Base-by-base conservation (phyloP, 441 rosid species). In the Melastoma candidum region DNA sequence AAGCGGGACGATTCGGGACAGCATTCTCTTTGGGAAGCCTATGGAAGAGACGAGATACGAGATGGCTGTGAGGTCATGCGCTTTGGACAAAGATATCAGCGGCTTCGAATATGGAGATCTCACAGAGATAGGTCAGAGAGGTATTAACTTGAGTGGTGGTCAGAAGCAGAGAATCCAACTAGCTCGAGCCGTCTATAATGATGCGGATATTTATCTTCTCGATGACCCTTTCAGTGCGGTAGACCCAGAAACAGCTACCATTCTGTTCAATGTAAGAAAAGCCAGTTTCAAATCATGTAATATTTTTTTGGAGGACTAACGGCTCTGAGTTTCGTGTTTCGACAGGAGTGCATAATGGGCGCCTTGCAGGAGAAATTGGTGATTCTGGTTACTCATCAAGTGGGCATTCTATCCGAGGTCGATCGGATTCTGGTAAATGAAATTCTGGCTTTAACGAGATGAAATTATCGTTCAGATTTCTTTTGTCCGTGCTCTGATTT, bases 101-200 rank as follows among this genome's bases (percentile, higher is more conserved):
- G 80, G 63, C 55, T 83, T 87, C 51, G 70, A 58, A 26, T 77
- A 81, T 63, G 95, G 95, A 44, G 98, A 90, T 64, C 84, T 78
- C 47, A 90, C 98, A 2, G 95, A 87, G 71, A 90, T 90, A 53
- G 98, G 98, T 46, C 88, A 90, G 66, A 77, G 97, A 67, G 97
- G 95, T 44, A 74, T 90, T 58, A 90, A 87, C 71, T 65, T 84
- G 90, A 90, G 97, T 29, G 96, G 97, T 59, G 98, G 96, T 51
- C 98, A 90, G 73, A 90, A 85, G 67, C 96, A 87, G 69, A 71
- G 98, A 64, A 83, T 90, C 62, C 96, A 90, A 70, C 85, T 90
- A 25, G 96, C 96, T 26, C 83, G 96, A 9, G 97, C 96, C 27
- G 77, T 84, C 56, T 90, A 90, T 47, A 73, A 76, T 1, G 81